Conservation (phyloP, 768 basidiomycete genomes). For the Suillus tomentosus region DNA sequence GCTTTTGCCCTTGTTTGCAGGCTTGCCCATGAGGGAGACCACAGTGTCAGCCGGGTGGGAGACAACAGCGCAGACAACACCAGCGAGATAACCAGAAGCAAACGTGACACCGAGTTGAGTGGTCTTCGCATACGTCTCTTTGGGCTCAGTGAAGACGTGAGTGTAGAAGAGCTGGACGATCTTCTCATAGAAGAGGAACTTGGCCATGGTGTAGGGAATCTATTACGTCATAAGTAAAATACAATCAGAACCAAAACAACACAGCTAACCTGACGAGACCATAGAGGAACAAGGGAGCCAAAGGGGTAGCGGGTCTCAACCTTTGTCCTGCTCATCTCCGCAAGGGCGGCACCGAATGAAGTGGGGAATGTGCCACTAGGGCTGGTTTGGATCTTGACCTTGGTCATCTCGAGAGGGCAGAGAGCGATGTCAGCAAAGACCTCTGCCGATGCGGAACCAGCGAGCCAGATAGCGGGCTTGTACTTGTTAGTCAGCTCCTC, state of each 20-base stretch:
- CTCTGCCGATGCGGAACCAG: constrained; percentile 91
- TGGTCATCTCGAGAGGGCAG: constrained; percentile 93
- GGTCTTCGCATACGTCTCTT: constrained; percentile 74
- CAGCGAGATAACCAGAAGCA: constrained; percentile 89
- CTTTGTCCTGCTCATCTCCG: constrained; percentile 67
- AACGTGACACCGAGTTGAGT: constrained; percentile 91
- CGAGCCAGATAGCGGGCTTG: constrained; percentile 92
- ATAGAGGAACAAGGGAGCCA: constrained; percentile 81
- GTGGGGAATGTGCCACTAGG: constrained; percentile 75
- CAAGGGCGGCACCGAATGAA: constrained; percentile 68
- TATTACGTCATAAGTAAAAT: constrained; percentile 30
- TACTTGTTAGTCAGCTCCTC: constrained; percentile 78
- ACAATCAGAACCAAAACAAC: background rate
- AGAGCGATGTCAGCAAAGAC: constrained; percentile 96
- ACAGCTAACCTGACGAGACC: constrained; percentile 76
- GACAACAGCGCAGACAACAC: constrained; percentile 94
- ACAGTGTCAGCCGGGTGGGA: constrained; percentile 96
- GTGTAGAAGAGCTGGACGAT: constrained; percentile 87
- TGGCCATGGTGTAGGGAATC: constrained; percentile 99
- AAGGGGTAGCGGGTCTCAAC: constrained; percentile 82
- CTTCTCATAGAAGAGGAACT: constrained; percentile 96
- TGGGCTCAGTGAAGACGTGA: constrained; percentile 79
- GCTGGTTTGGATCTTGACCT: constrained; percentile 88
- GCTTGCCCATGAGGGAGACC: constrained; percentile 93
- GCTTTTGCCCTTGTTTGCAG: constrained; percentile 79